Evolutionary conservation across 768 basidiomycete species (phyloP).

Genomic region (Lentinula aciculospora): DNA sequence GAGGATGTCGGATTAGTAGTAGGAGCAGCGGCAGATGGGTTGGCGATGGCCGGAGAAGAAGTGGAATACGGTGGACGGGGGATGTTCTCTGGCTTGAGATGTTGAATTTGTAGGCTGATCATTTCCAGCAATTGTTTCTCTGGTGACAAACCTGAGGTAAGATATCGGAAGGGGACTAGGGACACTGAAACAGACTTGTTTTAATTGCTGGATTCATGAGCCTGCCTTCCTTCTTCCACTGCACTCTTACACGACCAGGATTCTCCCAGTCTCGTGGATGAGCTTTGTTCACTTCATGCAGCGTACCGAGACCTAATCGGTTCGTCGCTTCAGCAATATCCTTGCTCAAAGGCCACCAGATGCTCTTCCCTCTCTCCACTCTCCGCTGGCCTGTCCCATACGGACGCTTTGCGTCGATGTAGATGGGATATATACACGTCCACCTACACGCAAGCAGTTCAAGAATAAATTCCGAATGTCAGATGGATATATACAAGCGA

Average conservation of each 20-base stretch:
- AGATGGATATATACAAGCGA: not conserved
- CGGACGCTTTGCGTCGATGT: constrained; percentile 91
- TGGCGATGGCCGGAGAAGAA: constrained; percentile 19
- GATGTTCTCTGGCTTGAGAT: constrained; percentile 61
- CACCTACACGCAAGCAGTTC: constrained; percentile 46
- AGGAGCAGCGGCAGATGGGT: constrained; percentile 21
- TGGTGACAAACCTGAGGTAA: constrained; percentile 21
- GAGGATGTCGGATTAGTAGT: constrained; percentile 20
- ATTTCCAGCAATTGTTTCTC: constrained; percentile 78
- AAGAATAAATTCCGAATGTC: not conserved
- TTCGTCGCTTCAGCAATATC: constrained; percentile 85
- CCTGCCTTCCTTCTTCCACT: constrained; percentile 78
- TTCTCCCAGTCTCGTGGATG: constrained; percentile 99
- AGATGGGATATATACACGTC: constrained; percentile 95
- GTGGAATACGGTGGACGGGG: constrained; percentile 60
- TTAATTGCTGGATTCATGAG: constrained; percentile 64
- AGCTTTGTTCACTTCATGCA: constrained; percentile 86
- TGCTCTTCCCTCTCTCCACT: constrained; percentile 66
- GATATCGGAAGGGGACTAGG: not conserved
- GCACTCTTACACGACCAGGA: constrained; percentile 90
- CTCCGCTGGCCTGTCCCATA: constrained; percentile 81
- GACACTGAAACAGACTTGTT: constrained; percentile 52
- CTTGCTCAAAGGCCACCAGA: constrained; percentile 95
- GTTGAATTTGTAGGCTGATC: constrained; percentile 70
- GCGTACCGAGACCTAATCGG: constrained; percentile 68